phyloP scores from a whole-genome alignment of 345 rosid species.

The Citrus glauca region DNA sequence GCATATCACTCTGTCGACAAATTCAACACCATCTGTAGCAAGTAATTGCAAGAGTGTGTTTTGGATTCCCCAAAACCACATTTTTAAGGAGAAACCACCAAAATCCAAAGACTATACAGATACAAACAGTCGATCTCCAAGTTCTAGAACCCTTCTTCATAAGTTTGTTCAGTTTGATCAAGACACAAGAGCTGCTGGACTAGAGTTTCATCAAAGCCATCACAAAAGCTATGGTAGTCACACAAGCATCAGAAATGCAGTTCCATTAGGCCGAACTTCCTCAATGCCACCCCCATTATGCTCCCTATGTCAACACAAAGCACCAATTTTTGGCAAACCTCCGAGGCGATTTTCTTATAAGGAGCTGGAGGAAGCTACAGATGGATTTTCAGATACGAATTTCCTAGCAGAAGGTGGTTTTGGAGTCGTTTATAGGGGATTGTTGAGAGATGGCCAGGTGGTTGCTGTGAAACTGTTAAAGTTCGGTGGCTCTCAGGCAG shows the following conservation, averaged over 20 bases:
- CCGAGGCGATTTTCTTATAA: constrained; percentile 53
- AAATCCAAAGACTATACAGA: constrained; percentile 14
- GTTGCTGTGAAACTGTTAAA: constrained; percentile 68
- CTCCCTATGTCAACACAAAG: constrained; percentile 64
- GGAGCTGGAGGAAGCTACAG: constrained; percentile 58
- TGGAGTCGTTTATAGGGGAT: constrained; percentile 54
- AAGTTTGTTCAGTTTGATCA: constrained; percentile 54
- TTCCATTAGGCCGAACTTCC: constrained; percentile 50
- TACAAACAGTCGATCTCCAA: constrained; percentile 17
- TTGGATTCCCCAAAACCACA: constrained; percentile 52
- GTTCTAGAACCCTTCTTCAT: constrained; percentile 40
- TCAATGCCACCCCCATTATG: constrained; percentile 73
- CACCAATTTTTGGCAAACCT: constrained; percentile 69
- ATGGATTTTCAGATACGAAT: constrained; percentile 52
- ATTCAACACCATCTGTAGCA: constrained; percentile 14
- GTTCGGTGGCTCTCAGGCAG: constrained; percentile 42
- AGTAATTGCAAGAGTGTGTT: constrained; percentile 22
- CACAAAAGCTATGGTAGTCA: constrained; percentile 19
- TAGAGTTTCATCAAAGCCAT: constrained; percentile 24
- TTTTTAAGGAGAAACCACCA: constrained; percentile 17
- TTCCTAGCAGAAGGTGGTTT: constrained; percentile 67
- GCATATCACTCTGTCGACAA: constrained; percentile 27
- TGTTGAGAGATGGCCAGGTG: constrained; percentile 54
- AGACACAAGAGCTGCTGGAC: constrained; percentile 19
- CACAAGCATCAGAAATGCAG: constrained; percentile 39